Evolutionary conservation across 176 grass and related monocot genomes (phyloP).

Genomic region (Leersia perrieri): DNA sequence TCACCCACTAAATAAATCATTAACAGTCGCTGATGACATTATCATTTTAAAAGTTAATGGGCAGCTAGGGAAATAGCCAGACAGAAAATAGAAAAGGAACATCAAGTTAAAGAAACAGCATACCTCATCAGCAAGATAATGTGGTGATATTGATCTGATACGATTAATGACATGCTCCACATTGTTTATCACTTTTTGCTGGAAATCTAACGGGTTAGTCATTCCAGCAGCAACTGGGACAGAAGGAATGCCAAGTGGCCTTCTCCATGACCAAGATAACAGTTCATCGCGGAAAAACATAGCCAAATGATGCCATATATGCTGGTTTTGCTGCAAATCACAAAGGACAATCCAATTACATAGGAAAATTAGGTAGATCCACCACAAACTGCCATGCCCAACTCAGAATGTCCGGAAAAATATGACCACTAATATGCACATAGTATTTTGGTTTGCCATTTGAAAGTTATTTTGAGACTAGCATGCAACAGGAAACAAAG

Average conservation of each 20-base stretch:
- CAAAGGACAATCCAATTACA: slow-evolving; percentile 19
- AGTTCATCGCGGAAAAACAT: slow-evolving; percentile 99
- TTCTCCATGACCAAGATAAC: slow-evolving; percentile 98
- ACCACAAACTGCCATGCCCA: too few relatives aligned
- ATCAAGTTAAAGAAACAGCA: background rate
- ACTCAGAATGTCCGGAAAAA: too few relatives aligned
- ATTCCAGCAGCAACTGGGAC: slow-evolving; percentile 64
- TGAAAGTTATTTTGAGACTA: too few relatives aligned
- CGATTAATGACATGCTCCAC: slow-evolving; percentile 82
- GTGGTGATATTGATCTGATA: slow-evolving; percentile 82
- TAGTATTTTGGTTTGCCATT: too few relatives aligned
- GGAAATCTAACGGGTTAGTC: slow-evolving; percentile 77
- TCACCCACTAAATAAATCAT: background rate
- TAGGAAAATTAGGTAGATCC: background rate
- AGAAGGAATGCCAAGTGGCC: slow-evolving; percentile 84
- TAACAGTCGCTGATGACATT: background rate
- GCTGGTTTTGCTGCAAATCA: slow-evolving; percentile 84
- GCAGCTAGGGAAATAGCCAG: background rate
- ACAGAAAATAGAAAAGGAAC: background rate
- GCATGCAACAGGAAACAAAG: too few relatives aligned
- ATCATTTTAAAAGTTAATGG: background rate
- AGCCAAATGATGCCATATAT: slow-evolving; percentile 98
- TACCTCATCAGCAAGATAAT: slow-evolving; percentile 94
- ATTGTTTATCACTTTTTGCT: slow-evolving; percentile 91
- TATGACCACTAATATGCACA: too few relatives aligned